A percentile compares a stretch with the other conserved stretches of the same genome.
Evolutionary conservation across 352 stramenopile genomes (phyloP).

Genomic region (Blastocystis sp.): DNA sequence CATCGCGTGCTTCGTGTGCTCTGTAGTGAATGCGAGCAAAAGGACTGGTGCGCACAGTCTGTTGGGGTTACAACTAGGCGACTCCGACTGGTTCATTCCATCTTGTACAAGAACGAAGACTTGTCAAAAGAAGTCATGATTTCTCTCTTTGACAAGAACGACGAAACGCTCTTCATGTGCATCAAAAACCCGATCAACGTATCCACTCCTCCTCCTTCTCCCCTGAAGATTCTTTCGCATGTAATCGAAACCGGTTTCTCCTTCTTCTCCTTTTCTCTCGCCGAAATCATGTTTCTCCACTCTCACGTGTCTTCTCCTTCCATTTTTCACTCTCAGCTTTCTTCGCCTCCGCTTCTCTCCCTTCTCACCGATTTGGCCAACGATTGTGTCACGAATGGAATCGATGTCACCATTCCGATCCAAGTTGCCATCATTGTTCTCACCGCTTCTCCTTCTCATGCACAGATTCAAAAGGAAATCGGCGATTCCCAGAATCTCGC

Average conservation of each 20-base stretch:
- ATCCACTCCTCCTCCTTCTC: background rate
- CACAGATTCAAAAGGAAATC: slow-evolving; percentile 1
- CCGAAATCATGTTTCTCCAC: slow-evolving; percentile 21
- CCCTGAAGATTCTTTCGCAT: background rate
- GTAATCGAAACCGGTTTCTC: slow-evolving; percentile 22
- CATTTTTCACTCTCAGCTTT: background rate
- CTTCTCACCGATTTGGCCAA: slow-evolving; percentile 2
- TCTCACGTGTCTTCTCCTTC: background rate
- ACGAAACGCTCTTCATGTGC: slow-evolving; percentile 10
- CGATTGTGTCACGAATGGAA: slow-evolving; percentile 14
- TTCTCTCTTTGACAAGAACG: background rate
- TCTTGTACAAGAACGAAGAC: slow-evolving; percentile 11
- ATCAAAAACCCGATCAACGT: slow-evolving; percentile 6
- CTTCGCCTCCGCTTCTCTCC: background rate
- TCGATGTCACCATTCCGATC: slow-evolving; percentile 14
- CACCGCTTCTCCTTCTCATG: background rate
- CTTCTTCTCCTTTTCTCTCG: slow-evolving; percentile 2
- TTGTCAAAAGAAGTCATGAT: background rate
- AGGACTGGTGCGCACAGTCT: too few relatives aligned
- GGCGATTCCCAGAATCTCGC: background rate
- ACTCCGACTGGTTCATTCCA: slow-evolving; percentile 15
- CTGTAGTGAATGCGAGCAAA: too few relatives aligned
- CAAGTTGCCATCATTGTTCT: background rate
- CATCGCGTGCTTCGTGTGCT: too few relatives aligned
- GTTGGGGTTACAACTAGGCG: background rate